phyloP scores from a whole-genome alignment of 768 basidiomycete species.

The Roridomyces roridus region DNA sequence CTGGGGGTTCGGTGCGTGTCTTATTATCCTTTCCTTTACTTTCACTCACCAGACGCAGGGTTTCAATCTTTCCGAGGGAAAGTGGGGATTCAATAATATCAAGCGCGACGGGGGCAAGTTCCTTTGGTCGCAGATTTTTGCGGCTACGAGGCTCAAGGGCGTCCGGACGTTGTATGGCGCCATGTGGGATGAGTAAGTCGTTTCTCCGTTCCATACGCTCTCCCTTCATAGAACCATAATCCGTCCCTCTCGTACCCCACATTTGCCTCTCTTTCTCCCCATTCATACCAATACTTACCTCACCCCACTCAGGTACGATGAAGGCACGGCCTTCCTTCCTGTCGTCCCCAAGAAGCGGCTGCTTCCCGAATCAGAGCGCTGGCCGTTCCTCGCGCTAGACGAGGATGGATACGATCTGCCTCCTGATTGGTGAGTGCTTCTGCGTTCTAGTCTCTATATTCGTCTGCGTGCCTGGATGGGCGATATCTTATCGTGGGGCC shows the following conservation, averaged over 20 bases:
- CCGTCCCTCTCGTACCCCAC: too few relatives aligned
- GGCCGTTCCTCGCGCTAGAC: conserved; percentile 74
- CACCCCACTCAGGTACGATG: conserved; percentile 64
- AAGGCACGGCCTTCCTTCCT: conserved; percentile 86
- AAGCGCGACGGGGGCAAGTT: conserved; percentile 77
- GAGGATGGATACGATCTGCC: conserved; percentile 80
- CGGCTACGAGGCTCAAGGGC: conserved; percentile 58
- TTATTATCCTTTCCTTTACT: conserved; percentile 7
- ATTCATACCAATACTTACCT: too few relatives aligned
- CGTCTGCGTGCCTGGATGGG: too few relatives aligned
- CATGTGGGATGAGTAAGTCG: conserved; percentile 84
- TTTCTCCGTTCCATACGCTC: conserved; percentile 7
- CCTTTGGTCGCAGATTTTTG: conserved; percentile 79
- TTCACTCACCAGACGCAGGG: conserved; percentile 53
- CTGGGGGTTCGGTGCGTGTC: conserved; percentile 77
- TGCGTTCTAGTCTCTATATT: too few relatives aligned
- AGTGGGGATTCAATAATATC: conserved; percentile 76
- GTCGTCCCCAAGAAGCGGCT: conserved; percentile 61
- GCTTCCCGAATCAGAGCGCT: conserved; percentile 66
- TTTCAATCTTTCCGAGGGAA: conserved; percentile 71
- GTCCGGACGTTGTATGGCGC: conserved; percentile 45
- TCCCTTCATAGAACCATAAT: conserved; percentile 12
- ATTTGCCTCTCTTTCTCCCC: too few relatives aligned
- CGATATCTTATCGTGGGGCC: too few relatives aligned
- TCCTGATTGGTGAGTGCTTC: conserved; percentile 70